Evolutionary conservation across 306 rosid species (phyloP).

Genomic region (Gynostemma pentaphyllum): DNA sequence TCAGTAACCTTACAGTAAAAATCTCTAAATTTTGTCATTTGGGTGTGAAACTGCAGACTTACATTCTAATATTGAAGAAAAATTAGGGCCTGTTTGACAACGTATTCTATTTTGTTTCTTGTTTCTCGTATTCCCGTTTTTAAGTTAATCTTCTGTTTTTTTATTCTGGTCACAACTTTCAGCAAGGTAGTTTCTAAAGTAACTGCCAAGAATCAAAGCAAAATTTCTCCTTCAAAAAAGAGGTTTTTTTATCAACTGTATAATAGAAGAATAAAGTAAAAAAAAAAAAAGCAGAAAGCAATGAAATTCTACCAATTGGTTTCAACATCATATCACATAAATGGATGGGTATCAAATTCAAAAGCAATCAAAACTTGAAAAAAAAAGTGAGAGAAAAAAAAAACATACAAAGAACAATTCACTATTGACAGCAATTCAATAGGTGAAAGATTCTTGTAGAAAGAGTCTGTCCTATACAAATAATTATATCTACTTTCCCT

Average conservation of each 20-base stretch:
- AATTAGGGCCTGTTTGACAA: too few species aligned
- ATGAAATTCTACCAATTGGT: conserved; percentile 19
- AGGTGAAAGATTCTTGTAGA: conserved; percentile 70
- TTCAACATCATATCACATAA: conserved; percentile 17
- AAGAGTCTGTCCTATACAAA: conserved; percentile 60
- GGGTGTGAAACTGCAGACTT: neutral
- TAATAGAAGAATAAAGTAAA: conserved; percentile 15
- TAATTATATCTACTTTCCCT: conserved; percentile 64
- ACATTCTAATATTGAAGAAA: neutral
- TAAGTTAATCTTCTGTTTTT: neutral
- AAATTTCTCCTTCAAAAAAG: neutral
- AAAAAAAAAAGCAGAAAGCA: conserved; percentile 15
- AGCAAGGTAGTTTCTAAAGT: neutral
- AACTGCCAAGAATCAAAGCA: neutral
- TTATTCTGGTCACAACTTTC: neutral
- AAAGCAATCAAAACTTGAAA: conserved; percentile 29
- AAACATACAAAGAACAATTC: conserved; percentile 40
- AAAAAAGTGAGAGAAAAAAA: conserved; percentile 33
- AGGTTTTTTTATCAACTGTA: conserved; percentile 5
- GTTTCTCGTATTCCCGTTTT: neutral
- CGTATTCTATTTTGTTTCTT: neutral
- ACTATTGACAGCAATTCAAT: conserved; percentile 61
- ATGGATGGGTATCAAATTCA: conserved; percentile 24
- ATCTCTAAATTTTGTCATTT: neutral
- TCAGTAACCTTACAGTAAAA: neutral